Base-by-base conservation (phyloP, 2,329 filamentous ascomycete genomes). In the Talaromyces amestolkiae region DNA sequence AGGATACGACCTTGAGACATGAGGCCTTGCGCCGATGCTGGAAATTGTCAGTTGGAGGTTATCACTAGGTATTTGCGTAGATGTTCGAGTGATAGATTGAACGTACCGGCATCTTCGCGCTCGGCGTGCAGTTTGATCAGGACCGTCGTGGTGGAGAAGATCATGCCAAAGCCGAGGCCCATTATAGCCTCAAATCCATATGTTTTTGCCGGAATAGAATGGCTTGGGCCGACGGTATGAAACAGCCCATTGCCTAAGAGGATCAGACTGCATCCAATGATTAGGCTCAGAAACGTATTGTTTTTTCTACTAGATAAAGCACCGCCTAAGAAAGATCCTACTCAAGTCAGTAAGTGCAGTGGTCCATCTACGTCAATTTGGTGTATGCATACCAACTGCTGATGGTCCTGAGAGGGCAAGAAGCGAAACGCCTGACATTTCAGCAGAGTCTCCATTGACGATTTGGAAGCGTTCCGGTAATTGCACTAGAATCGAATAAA, bases 21-120 rank as follows among this genome's bases (percentile, higher is more conserved):
- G 9, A 54, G 33, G 13, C 60, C 60, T 62, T 62, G 60, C 17
- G 60, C 60, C 15, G 60, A n/a, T 31, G 60, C 60, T 62, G 31
- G 27, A n/a, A n/a, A n/a, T n/a, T n/a, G n/a, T n/a, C n/a, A n/a
- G n/a, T n/a, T n/a, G n/a, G n/a, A n/a, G n/a, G n/a, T n/a, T n/a
- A n/a, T n/a, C n/a, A n/a, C n/a, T n/a, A n/a, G n/a, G n/a, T n/a
- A n/a, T n/a, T 51, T 51, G 19, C 11, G 47, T 51, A 31, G 11
- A 51, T 11, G 27, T 51, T 24, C n/a, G 17, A 27, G 19, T 10
- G 47, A 51, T 31, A 31, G 47, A 51, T 51, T 11, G 19, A 51
- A 51, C 47, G 19, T 31, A 61, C 59, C 59, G 22, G 47, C 15
- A 27, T 61, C 47, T 53, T 53, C 45, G 13, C 17, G 27, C n/a